Percentiles rank a stretch among this genome's conserved stretches.
Evolutionary conservation across 805 yeast species (phyloP).

Genomic region (Soucietia sequanensis): DNA sequence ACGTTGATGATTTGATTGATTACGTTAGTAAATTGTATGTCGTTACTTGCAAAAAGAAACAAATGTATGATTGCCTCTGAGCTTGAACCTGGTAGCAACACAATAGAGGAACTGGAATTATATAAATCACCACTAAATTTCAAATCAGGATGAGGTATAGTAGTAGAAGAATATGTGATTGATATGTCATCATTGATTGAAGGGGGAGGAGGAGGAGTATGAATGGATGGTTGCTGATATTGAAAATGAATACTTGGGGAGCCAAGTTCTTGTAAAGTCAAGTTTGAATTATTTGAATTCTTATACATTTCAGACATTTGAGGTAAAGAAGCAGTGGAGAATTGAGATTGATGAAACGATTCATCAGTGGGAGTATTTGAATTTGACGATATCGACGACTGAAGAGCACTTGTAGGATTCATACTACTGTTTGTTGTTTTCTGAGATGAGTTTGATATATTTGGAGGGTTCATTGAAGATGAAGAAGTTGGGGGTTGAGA

Average conservation of each 20-base stretch:
- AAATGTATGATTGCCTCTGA: constrained; percentile 78
- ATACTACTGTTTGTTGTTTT: background rate
- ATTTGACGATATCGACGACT: too few relatives aligned
- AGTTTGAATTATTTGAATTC: too few relatives aligned
- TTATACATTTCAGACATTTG: too few relatives aligned
- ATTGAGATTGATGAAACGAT: background rate
- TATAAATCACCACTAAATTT: constrained; percentile 15
- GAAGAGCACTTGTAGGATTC: too few relatives aligned
- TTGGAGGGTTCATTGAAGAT: too few relatives aligned
- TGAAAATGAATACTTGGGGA: background rate
- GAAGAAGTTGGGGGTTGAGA: too few relatives aligned
- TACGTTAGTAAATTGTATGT: constrained; percentile 9
- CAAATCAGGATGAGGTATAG: constrained; percentile 37
- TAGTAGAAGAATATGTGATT: constrained; percentile 24
- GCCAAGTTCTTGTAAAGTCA: too few relatives aligned
- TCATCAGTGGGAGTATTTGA: constrained; percentile 4
- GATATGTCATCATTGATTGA: background rate
- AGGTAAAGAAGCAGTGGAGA: background rate
- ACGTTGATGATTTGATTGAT: constrained; percentile 21
- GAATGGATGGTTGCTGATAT: background rate
- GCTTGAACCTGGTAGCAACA: constrained; percentile 49
- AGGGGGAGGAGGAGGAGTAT: background rate
- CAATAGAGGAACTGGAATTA: background rate
- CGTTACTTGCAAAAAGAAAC: constrained; percentile 35
- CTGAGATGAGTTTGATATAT: background rate